Evolutionary conservation across 139 green algal species (phyloP), one percentile per base, ranked within the genome.

Genomic region (Chlamydomonas eustigma): DNA sequence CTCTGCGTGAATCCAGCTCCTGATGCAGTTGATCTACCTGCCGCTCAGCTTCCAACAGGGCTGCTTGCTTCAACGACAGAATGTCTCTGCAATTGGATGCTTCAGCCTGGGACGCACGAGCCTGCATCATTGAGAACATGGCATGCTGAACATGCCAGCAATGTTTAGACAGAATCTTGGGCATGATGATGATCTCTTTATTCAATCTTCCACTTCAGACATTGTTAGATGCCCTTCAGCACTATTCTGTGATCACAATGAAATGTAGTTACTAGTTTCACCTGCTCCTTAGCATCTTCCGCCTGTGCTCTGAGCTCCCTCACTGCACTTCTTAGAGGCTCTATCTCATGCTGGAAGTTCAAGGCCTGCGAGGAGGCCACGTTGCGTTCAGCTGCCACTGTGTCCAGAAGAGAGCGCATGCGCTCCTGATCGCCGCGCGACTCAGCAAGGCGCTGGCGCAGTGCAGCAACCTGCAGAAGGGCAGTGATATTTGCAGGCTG

Each of bases 391-490:
- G 24, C n/a, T 28, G 72, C 50, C n/a, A 77, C 51, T 28, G 71
- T 63, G n/a, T 78, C 73, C 35, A 80, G 12, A 63, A 69, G 51
- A 0, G 58, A 32, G 1, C n/a, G 37, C 31, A 84, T 58, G 12
- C 64, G 74, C 63, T 81, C 63, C 70, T 73, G 44, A 50, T 84
- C 74, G 4, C 68, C 64, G 1, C 74, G 74, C 64, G 58, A 58
- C 2, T 81, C 79, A 2, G 79, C 68, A 68, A 84, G 39, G 1
- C 79, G 79, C 70, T 74, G 50, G 2, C 74, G 74, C 58, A 84
- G 39, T 8, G 28, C 68, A 28, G 75, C 37, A 1, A 73, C 78
- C 78, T 83, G 51, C 18, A n/a, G n/a, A n/a, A n/a, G n/a, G 2
- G n/a, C 37, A 1, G 39, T 18, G 24, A 12, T 2, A 12, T 35